phyloP scores from a whole-genome alignment of 2,329 filamentous ascomycete genomes.

The Neofusicoccum ribis region DNA sequence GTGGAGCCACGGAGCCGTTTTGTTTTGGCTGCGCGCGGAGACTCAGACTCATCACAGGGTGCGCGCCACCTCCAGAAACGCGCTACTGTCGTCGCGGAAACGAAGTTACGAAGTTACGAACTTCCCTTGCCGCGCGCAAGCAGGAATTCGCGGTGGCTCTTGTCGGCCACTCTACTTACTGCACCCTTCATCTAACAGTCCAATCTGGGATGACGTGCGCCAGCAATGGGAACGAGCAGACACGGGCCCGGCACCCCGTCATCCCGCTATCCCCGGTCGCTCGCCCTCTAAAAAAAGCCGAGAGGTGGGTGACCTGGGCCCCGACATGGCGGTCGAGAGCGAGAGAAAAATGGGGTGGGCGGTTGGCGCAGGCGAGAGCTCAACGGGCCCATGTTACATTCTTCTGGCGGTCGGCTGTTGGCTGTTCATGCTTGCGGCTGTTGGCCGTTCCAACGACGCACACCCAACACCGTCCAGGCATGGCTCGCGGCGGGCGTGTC shows the following conservation, averaged over 20 bases:
- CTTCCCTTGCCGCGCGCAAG: background rate
- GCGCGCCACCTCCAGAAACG: background rate
- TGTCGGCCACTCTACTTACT: background rate
- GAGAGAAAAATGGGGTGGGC: background rate
- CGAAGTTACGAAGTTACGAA: background rate
- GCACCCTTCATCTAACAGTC: background rate
- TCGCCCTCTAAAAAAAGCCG: background rate
- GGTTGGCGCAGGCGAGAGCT: background rate
- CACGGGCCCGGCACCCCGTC: background rate
- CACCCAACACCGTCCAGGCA: background rate
- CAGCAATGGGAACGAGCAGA: background rate
- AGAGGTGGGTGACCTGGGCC: background rate
- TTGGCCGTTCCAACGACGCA: background rate
- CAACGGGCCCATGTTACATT: no score
- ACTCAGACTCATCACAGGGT: background rate
- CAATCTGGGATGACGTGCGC: slow-evolving; percentile 5
- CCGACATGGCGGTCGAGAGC: background rate
- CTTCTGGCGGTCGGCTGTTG: background rate
- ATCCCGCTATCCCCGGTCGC: background rate
- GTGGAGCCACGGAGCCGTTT: background rate
- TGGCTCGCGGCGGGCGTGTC: background rate
- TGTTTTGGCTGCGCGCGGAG: background rate
- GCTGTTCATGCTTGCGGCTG: background rate
- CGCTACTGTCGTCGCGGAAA: slow-evolving; percentile 6
- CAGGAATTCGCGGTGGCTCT: background rate